Conservation (phyloP, 257 asterid species). For the Scutellaria barbata region DNA sequence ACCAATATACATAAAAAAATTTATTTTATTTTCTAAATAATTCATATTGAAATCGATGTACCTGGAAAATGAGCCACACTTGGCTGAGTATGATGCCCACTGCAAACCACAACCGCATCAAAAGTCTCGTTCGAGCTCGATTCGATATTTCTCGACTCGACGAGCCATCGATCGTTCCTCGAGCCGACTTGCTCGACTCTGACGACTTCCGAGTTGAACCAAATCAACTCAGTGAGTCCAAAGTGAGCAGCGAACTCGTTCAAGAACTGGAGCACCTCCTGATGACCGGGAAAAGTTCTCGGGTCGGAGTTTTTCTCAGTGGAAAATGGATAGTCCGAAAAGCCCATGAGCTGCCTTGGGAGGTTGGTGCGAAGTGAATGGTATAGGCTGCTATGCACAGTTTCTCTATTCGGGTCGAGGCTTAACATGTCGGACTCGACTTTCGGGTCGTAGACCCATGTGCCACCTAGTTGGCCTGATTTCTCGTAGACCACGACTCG, state of each 20-base stretch:
- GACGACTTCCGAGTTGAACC: conserved; percentile 49
- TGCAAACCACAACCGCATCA: conserved; percentile 65
- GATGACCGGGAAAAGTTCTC: conserved; percentile 52
- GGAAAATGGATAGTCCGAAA: conserved; percentile 54
- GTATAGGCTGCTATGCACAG: conserved; percentile 55
- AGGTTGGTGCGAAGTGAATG: conserved; percentile 55
- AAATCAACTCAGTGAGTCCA: conserved; percentile 49
- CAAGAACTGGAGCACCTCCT: conserved; percentile 59
- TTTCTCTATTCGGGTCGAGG: conserved; percentile 51
- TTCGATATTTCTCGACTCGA: conserved; percentile 42
- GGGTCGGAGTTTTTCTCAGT: conserved; percentile 27
- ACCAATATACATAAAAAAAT: neutral
- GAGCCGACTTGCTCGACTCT: conserved; percentile 46
- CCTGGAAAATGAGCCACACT: conserved; percentile 55
- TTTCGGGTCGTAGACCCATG: conserved; percentile 57
- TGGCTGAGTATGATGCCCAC: conserved; percentile 55
- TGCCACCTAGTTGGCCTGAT: conserved; percentile 55
- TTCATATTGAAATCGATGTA: neutral
- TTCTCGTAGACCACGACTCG: conserved; percentile 50
- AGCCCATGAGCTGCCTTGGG: conserved; percentile 63
- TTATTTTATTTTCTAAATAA: neutral
- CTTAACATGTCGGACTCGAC: conserved; percentile 60
- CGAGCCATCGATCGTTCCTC: conserved; percentile 45
- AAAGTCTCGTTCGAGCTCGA: conserved; percentile 38
- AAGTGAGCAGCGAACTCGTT: conserved; percentile 49